Percentiles rank a stretch among this genome's conserved stretches.
Evolutionary conservation across 129 eudicot species (phyloP).

Genomic region (Centrapalus pauciflorus): DNA sequence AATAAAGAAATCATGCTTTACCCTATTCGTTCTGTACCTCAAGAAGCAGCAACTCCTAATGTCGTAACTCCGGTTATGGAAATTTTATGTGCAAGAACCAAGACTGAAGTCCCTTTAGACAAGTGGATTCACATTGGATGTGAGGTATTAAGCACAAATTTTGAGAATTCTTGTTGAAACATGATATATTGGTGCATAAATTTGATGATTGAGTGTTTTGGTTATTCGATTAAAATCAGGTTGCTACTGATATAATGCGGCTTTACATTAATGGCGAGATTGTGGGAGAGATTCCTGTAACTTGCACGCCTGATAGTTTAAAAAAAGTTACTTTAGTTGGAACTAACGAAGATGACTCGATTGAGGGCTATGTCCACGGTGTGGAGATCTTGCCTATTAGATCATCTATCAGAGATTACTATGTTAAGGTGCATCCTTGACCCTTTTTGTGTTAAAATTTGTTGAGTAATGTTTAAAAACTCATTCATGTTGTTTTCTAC

Average conservation of each 20-base stretch:
- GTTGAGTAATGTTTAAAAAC: slow-evolving; percentile 2
- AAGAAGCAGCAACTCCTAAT: slow-evolving; percentile 35
- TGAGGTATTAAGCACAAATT: slow-evolving; percentile 46
- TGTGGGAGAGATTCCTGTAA: slow-evolving; percentile 47
- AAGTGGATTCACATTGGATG: slow-evolving; percentile 91
- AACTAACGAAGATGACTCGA: slow-evolving; percentile 30
- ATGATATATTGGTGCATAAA: neutral
- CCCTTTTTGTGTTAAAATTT: neutral
- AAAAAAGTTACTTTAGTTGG: slow-evolving; percentile 40
- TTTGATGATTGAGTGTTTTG: neutral
- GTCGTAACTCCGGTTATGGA: slow-evolving; percentile 19
- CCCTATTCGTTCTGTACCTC: slow-evolving; percentile 36
- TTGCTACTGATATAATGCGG: slow-evolving; percentile 40
- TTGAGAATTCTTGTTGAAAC: neutral
- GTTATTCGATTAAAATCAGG: slow-evolving; percentile 41
- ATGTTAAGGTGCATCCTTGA: slow-evolving; percentile 45
- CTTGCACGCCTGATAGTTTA: slow-evolving; percentile 27
- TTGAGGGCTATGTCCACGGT: slow-evolving; percentile 52
- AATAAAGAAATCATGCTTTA: slow-evolving; percentile 49
- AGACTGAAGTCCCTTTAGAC: slow-evolving; percentile 38
- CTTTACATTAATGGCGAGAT: slow-evolving; percentile 58
- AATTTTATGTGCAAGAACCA: slow-evolving; percentile 33
- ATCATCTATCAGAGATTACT: slow-evolving; percentile 40
- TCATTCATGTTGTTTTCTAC: neutral
- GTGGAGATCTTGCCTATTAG: slow-evolving; percentile 40